A percentile compares a stretch with the other conserved stretches of the same genome.
These are phyloP conservation scores for Scenedesmus sp. DNA, from an alignment of 163 green algal genomes.

Conservation along the genomic window DNA sequence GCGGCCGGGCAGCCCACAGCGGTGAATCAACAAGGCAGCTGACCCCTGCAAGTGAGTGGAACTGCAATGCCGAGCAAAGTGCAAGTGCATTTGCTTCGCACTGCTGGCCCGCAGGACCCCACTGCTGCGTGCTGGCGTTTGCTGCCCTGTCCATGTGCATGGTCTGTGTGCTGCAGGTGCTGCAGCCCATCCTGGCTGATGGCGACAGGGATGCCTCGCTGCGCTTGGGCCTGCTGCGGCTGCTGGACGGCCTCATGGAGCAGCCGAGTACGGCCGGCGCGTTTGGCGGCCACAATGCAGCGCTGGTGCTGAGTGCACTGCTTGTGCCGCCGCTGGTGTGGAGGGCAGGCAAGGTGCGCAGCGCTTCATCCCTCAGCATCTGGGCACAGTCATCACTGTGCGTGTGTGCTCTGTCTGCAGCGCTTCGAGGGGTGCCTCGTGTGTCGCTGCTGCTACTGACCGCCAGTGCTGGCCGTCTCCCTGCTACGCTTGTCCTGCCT, in stretches of 20 bases:
- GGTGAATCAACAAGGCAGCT: neutral
- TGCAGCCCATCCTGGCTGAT: slow-evolving; percentile 59
- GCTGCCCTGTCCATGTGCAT: neutral
- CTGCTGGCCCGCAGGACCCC: too few species aligned
- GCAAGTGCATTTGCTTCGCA: too few species aligned
- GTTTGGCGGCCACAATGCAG: neutral
- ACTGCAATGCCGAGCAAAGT: too few species aligned
- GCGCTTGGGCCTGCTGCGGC: slow-evolving; percentile 71
- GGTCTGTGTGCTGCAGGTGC: slow-evolving; percentile 29
- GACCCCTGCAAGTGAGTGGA: neutral
- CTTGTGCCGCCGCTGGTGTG: slow-evolving; percentile 85
- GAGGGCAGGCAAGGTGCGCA: slow-evolving; percentile 77
- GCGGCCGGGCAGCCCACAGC: too few species aligned
- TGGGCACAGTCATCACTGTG: too few species aligned
- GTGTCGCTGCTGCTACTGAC: neutral
- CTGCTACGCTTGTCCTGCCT: neutral
- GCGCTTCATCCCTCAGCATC: too few species aligned
- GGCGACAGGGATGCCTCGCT: slow-evolving; percentile 67
- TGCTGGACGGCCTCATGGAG: slow-evolving; percentile 75
- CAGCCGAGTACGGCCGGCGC: slow-evolving; percentile 21
- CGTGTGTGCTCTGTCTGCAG: too few species aligned
- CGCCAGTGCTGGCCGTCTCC: neutral
- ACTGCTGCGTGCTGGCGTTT: neutral
- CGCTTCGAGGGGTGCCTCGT: neutral
- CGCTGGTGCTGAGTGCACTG: slow-evolving; percentile 59